Evolutionary conservation across 768 basidiomycete species (phyloP).

Genomic region (Leucocoprinus sp.): DNA sequence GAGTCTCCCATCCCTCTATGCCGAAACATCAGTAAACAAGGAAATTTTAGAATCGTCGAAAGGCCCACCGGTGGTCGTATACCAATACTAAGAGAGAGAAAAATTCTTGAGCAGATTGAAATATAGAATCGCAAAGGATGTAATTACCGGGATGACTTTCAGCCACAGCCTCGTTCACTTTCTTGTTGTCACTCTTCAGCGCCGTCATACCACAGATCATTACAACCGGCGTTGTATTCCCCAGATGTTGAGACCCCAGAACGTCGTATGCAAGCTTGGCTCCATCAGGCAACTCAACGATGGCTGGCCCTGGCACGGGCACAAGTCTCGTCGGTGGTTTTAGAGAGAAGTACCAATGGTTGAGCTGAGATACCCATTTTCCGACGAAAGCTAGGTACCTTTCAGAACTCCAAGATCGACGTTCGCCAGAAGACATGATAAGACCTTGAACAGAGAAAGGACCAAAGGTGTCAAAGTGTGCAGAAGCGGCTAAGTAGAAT

Average conservation of each 20-base stretch:
- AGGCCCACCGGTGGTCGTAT: conserved; percentile 27
- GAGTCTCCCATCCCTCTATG: conserved; percentile 41
- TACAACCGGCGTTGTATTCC: conserved; percentile 27
- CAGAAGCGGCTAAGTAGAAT: background rate
- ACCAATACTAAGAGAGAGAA: conserved; percentile 27
- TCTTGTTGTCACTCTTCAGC: conserved; percentile 31
- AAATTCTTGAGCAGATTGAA: background rate
- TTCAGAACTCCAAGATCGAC: background rate
- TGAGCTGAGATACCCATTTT: conserved; percentile 1
- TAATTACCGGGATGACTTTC: conserved; percentile 31
- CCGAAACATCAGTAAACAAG: background rate
- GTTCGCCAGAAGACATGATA: conserved; percentile 1
- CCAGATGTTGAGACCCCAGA: conserved; percentile 29
- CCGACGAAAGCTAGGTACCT: conserved; percentile 9
- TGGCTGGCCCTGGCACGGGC: conserved; percentile 20
- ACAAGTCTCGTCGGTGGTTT: too few relatives aligned
- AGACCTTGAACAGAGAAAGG: background rate
- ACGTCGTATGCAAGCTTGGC: conserved; percentile 34
- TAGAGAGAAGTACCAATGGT: conserved; percentile 3
- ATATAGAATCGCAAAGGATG: background rate
- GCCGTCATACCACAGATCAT: conserved; percentile 35
- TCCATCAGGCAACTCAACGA: conserved; percentile 31
- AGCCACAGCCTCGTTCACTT: conserved; percentile 25
- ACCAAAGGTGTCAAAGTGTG: background rate
- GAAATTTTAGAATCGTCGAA: background rate